Conservation (phyloP, 306 rosid genomes). For the Dryas alaskensis region DNA sequence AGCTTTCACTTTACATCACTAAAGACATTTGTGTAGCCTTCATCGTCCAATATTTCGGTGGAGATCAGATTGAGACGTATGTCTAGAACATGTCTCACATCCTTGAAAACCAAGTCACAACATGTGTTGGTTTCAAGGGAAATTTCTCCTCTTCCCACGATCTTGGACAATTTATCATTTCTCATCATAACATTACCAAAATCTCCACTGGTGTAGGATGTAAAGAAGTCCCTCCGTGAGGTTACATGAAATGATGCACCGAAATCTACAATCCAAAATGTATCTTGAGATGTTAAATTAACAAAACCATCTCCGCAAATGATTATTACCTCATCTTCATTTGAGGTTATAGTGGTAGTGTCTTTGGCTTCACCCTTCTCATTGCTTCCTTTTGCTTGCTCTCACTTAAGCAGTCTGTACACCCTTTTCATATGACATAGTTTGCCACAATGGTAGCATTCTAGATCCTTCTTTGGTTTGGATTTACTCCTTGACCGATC, state of each 20-base stretch:
- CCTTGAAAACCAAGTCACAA: not conserved
- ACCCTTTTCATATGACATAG: not conserved
- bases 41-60: not conserved
- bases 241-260: constrained; percentile 4
- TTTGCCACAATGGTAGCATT: constrained; percentile 1
- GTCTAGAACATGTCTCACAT: constrained; percentile 22
- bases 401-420: not conserved
- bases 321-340: not conserved
- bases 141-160: constrained; percentile 6
- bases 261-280: constrained; percentile 15
- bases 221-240: not conserved
- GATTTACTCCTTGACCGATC: not conserved
- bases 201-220: not conserved
- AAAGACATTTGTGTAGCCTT: not conserved
- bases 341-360: too few relatives aligned
- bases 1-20: constrained; percentile 12
- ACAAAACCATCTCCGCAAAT: constrained; percentile 26
- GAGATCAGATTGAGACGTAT: constrained; percentile 7
- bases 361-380: not conserved
- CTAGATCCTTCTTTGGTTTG: not conserved
- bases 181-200: constrained; percentile 8
- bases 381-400: not conserved
- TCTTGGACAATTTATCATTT: not conserved
- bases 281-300: constrained; percentile 10
- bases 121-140: constrained; percentile 7